phyloP scores from a whole-genome alignment of 768 basidiomycete genomes.

The Rubroboletus pulcherrimus region DNA sequence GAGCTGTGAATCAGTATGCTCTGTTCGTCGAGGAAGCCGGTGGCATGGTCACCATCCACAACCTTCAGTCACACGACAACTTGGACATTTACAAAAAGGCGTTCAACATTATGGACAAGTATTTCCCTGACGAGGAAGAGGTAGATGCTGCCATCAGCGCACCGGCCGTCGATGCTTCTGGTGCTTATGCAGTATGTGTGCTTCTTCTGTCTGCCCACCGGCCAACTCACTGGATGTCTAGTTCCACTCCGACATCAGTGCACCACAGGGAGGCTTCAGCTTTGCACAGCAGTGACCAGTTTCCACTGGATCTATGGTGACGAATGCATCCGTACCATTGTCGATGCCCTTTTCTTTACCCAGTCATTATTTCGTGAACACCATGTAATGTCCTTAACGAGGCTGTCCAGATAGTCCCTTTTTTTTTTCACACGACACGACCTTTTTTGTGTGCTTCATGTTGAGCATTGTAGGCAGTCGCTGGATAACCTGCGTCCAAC shows the following conservation, averaged over 20 bases:
- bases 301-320: slow-evolving; percentile 2
- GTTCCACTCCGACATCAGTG: slow-evolving; percentile 84
- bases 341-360: slow-evolving; percentile 7
- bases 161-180: slow-evolving; percentile 69
- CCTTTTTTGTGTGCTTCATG: slow-evolving; percentile 18
- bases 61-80: slow-evolving; percentile 99
- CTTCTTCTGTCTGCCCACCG: not conserved
- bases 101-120: slow-evolving; percentile 97
- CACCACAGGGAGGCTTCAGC: slow-evolving; percentile 94
- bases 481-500: slow-evolving; percentile 30
- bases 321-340: not conserved
- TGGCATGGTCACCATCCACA: slow-evolving; percentile 98
- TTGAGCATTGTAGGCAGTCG: slow-evolving; percentile 21
- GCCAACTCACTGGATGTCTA: slow-evolving; percentile 26
- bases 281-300: slow-evolving; percentile 64
- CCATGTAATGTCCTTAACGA: slow-evolving; percentile 14
- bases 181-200: slow-evolving; percentile 65
- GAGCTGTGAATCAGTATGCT: slow-evolving; percentile 89
- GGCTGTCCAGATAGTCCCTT: slow-evolving; percentile 10
- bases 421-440: slow-evolving; percentile 10
- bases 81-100: slow-evolving; percentile 99
- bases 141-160: slow-evolving; percentile 77
- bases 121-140: slow-evolving; percentile 98
- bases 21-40: slow-evolving; percentile 95
- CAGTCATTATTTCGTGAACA: slow-evolving; percentile 20